phyloP scores from a whole-genome alignment of 345 rosid genomes.

The Euphorbia lathyris region DNA sequence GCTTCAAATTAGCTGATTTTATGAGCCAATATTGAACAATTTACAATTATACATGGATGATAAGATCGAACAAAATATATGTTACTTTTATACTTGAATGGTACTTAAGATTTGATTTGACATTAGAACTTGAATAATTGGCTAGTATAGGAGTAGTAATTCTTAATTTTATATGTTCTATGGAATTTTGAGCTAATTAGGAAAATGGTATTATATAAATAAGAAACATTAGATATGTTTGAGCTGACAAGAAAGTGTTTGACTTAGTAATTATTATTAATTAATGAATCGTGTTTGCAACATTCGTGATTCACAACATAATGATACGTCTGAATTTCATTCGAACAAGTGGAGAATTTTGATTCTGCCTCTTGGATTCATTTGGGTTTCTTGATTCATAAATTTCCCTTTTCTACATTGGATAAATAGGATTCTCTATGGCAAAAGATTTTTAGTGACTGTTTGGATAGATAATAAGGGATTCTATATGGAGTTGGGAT shows the following conservation, averaged over 20 bases:
- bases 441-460: too few relatives aligned
- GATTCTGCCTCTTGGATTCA: not conserved
- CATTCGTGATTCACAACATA: not conserved
- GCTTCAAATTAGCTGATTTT: not conserved
- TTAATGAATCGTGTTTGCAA: not conserved
- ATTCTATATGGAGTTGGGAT: too few relatives aligned
- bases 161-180: not conserved
- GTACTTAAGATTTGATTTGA: not conserved
- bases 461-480: too few relatives aligned
- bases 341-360: not conserved
- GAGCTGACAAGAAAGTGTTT: not conserved
- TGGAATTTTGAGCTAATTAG: not conserved
- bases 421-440: not conserved
- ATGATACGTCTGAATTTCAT: not conserved
- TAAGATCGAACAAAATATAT: not conserved
- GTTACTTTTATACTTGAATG: not conserved
- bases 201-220: too few relatives aligned
- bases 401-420: not conserved
- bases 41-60: not conserved
- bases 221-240: too few relatives aligned
- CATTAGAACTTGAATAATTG: not conserved
- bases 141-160: too few relatives aligned
- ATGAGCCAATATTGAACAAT: not conserved
- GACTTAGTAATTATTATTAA: not conserved
- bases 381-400: not conserved